A percentile compares a stretch with the other conserved stretches of the same genome.
phyloP scores from a whole-genome alignment of 2,329 filamentous ascomycete genomes.

The Pseudogymnoascus sp. region DNA sequence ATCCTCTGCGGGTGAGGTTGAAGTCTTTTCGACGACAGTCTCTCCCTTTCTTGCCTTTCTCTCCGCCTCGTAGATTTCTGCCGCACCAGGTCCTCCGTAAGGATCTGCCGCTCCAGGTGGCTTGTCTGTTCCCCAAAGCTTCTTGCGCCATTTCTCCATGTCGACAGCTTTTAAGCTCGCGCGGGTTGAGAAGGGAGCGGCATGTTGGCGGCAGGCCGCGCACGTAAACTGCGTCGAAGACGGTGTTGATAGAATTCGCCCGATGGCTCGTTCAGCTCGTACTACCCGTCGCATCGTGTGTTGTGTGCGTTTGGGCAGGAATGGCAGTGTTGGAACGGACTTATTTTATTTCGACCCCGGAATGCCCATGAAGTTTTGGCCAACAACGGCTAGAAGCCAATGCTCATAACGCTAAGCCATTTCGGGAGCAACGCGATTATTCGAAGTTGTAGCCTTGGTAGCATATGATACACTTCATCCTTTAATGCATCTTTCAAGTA shows the following conservation, averaged over 20 bases:
- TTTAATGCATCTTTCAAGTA: neutral
- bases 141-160: conserved; percentile 38
- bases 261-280: conserved; percentile 4
- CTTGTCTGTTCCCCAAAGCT: conserved; percentile 41
- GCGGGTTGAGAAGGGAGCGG: conserved; percentile 24
- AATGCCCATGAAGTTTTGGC: conserved; percentile 6
- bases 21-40: neutral
- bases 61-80: conserved; percentile 21
- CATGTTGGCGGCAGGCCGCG: conserved; percentile 20
- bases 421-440: neutral
- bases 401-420: neutral
- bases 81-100: conserved; percentile 32
- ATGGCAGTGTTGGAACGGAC: neutral
- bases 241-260: neutral
- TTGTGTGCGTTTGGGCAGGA: neutral
- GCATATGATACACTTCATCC: neutral
- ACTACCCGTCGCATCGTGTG: conserved; percentile 2
- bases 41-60: conserved; percentile 15
- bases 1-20: neutral
- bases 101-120: conserved; percentile 41
- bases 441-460: neutral
- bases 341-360: neutral
- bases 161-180: conserved; percentile 21
- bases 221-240: conserved; percentile 15
- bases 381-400: neutral